Evolutionary conservation across 1,139 yeast species (phyloP).

Genomic region (Pichia sp.): DNA sequence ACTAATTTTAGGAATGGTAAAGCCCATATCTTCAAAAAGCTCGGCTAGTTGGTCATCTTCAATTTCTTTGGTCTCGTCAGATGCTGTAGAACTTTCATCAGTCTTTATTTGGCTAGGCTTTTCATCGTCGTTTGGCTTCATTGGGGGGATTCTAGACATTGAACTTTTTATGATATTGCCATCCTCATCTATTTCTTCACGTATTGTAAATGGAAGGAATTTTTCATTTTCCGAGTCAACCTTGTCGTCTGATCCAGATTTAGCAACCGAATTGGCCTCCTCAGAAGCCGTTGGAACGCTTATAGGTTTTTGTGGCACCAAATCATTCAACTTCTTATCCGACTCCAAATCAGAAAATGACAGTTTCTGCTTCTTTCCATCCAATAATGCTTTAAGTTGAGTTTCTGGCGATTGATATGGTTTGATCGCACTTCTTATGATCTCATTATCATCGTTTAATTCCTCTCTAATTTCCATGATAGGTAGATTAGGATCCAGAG

Average conservation of each 20-base stretch:
- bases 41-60: conserved; percentile 39
- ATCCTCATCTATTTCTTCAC: conserved; percentile 76
- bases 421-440: conserved; percentile 42
- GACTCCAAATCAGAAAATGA: not conserved
- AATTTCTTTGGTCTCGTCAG: conserved; percentile 8
- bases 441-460: conserved; percentile 73
- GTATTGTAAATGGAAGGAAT: conserved; percentile 59
- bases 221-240: not conserved
- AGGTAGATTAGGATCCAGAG: conserved; percentile 36
- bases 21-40: conserved; percentile 49
- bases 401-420: conserved; percentile 25
- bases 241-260: not conserved
- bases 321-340: too few relatives aligned
- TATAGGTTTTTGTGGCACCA: too few relatives aligned
- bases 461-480: conserved; percentile 83
- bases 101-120: conserved; percentile 13
- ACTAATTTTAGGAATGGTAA: conserved; percentile 9
- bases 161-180: conserved; percentile 41
- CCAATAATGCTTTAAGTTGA: conserved; percentile 13
- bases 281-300: too few relatives aligned
- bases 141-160: conserved; percentile 18
- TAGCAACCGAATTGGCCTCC: too few relatives aligned
- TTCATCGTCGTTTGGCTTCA: conserved; percentile 3
- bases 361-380: not conserved
- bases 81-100: not conserved